These are phyloP conservation scores for Abrus precatorius DNA, from an alignment of 306 rosid genomes.

Conservation along the genomic window DNA sequence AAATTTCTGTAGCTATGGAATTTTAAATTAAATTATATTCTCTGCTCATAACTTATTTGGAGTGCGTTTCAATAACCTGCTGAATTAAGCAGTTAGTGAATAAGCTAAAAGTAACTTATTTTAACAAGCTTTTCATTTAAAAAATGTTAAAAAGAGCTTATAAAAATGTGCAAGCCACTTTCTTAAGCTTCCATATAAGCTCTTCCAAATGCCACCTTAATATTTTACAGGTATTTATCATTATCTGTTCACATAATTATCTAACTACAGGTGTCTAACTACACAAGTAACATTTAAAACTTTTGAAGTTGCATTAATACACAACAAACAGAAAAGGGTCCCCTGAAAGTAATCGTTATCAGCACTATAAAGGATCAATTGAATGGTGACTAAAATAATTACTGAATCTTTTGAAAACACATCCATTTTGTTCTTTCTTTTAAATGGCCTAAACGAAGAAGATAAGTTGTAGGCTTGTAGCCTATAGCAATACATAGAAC, in stretches of 20 bases:
- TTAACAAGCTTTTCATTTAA: not conserved
- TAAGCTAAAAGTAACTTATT: not conserved
- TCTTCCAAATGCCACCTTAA: not conserved
- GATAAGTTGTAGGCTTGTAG: not conserved
- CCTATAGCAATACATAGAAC: not conserved
- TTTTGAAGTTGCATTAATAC: not conserved
- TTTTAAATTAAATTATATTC: not conserved
- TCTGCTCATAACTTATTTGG: not conserved
- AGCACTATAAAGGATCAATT: not conserved
- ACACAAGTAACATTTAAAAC: not conserved
- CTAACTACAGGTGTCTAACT: not conserved
- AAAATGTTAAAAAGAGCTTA: not conserved
- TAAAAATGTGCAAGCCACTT: not conserved
- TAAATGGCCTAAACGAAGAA: not conserved
- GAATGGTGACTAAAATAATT: not conserved
- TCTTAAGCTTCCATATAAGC: not conserved
- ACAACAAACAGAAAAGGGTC: not conserved
- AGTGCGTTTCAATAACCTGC: not conserved
- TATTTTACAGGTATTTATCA: not conserved
- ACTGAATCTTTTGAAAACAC: not conserved
- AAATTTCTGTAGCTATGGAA: conserved; percentile 16
- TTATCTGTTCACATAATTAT: not conserved
- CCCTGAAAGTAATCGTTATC: not conserved
- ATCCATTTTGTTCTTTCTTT: not conserved
- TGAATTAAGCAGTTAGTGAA: not conserved